A percentile compares a stretch with the other conserved stretches of the same genome.
phyloP scores from a whole-genome alignment of 2,329 filamentous ascomycete genomes.

The Aschersonia sp. region DNA sequence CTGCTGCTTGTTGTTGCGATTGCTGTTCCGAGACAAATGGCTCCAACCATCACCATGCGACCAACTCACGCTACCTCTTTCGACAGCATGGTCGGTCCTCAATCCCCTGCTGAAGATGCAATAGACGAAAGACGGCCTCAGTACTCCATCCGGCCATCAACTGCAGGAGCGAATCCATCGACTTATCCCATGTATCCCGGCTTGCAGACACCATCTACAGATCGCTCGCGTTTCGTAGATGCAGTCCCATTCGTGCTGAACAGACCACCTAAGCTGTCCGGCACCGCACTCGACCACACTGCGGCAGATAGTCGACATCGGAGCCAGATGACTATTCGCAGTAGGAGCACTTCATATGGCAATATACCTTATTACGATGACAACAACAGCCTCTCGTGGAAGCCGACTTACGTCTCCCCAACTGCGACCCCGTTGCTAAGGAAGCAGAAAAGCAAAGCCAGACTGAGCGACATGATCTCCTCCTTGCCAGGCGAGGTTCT shows the following conservation, averaged over 20 bases:
- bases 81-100: constrained; percentile 6
- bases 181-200: constrained; percentile 17
- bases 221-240: constrained; percentile 9
- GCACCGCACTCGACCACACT: not conserved
- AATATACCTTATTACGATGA: constrained; percentile 26
- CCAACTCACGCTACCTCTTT: constrained; percentile 5
- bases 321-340: constrained; percentile 12
- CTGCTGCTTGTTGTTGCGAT: too few relatives aligned
- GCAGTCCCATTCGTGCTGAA: constrained; percentile 14
- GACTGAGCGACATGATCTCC: constrained; percentile 38
- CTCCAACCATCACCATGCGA: constrained; percentile 5
- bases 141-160: constrained; percentile 3
- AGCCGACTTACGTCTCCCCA: constrained; percentile 3
- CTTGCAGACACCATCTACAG: constrained; percentile 12
- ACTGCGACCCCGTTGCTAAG: constrained; percentile 3
- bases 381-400: constrained; percentile 15
- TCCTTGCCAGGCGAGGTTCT: constrained; percentile 44
- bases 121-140: constrained; percentile 5
- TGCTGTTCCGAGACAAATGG: constrained; percentile 4
- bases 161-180: constrained; percentile 8
- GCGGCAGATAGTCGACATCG: constrained; percentile 3
- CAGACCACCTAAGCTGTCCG: constrained; percentile 21
- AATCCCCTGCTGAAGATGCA: constrained; percentile 3
- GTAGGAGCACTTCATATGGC: constrained; percentile 16
- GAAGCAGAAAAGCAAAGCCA: constrained; percentile 4